Percentiles rank a stretch among this genome's conserved stretches.
These are phyloP conservation scores for Ceratocystis huliohia DNA, from an alignment of 2,329 filamentous ascomycete species.

Conservation along the genomic window DNA sequence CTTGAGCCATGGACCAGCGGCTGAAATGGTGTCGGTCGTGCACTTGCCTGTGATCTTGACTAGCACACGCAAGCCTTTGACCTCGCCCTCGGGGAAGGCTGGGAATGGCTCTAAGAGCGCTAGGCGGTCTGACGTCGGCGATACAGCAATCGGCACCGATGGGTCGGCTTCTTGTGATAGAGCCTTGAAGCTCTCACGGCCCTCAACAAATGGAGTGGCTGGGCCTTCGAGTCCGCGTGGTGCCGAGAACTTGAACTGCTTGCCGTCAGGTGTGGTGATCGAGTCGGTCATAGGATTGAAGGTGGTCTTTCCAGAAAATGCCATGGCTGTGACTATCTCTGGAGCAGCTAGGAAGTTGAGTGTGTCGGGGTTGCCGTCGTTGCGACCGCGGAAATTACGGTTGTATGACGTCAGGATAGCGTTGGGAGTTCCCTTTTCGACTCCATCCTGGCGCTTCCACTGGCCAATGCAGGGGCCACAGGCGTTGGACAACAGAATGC, in stretches of 20 bases:
- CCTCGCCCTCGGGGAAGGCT: slow-evolving; percentile 64
- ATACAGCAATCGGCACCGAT: slow-evolving; percentile 59
- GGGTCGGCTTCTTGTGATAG: slow-evolving; percentile 60
- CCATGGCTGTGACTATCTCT: slow-evolving; percentile 91
- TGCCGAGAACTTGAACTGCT: slow-evolving; percentile 72
- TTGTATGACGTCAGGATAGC: slow-evolving; percentile 97
- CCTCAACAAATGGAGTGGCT: slow-evolving; percentile 56
- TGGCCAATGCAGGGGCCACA: slow-evolving; percentile 91
- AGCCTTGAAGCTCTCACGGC: slow-evolving; percentile 61
- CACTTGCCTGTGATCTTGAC: slow-evolving; percentile 97
- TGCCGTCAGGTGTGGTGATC: slow-evolving; percentile 65
- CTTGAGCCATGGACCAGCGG: slow-evolving; percentile 93
- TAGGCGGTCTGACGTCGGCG: slow-evolving; percentile 77
- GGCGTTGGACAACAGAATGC: slow-evolving; percentile 82
- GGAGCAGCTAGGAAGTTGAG: slow-evolving; percentile 99
- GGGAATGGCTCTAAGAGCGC: slow-evolving; percentile 84
- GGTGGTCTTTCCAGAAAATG: slow-evolving; percentile 79
- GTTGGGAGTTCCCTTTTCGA: slow-evolving; percentile 74
- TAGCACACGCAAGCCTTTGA: slow-evolving; percentile 68
- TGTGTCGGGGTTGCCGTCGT: slow-evolving; percentile 89
- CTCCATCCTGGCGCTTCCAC: slow-evolving; percentile 83
- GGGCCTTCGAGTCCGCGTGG: slow-evolving; percentile 58
- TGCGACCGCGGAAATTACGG: slow-evolving; percentile 92
- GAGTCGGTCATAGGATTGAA: slow-evolving; percentile 93
- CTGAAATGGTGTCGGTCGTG: slow-evolving; percentile 97